Percentiles rank a stretch among this genome's conserved stretches.
Conservation (phyloP, 2,329 filamentous ascomycete species). For the Exophiala aquamarina region DNA sequence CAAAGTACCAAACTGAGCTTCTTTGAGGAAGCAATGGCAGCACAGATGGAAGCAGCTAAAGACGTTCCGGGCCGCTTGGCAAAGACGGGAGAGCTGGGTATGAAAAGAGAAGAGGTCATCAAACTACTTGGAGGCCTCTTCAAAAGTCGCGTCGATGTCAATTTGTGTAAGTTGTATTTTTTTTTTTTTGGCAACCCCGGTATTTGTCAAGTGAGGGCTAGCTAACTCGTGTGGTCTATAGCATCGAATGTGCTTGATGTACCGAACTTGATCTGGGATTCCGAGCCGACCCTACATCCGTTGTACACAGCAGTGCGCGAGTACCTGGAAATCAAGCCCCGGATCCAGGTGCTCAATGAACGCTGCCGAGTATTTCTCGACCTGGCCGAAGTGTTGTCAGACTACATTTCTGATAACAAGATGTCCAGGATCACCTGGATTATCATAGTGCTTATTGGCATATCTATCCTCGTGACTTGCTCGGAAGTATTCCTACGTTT, state of each 20-base stretch:
- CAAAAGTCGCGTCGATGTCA: conserved; percentile 93
- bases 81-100: conserved; percentile 83
- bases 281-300: conserved; percentile 89
- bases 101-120: conserved; percentile 89
- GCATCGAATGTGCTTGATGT: conserved; percentile 95
- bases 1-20: conserved; percentile 96
- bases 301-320: conserved; percentile 93
- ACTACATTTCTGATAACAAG: conserved; percentile 88
- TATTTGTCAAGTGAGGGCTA: conserved; percentile 4
- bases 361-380: conserved; percentile 95
- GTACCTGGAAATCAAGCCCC: conserved; percentile 94
- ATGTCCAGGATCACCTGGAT: conserved; percentile 95
- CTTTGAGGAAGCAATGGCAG: conserved; percentile 93
- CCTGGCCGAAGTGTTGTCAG: conserved; percentile 88
- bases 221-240: conserved; percentile 38
- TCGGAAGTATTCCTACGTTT: conserved; percentile 88
- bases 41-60: conserved; percentile 90
- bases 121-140: conserved; percentile 88
- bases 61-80: conserved; percentile 87
- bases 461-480: conserved; percentile 88
- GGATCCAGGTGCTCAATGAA: conserved; percentile 95
- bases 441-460: conserved; percentile 86
- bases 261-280: conserved; percentile 98
- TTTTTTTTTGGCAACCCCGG: too few species aligned
- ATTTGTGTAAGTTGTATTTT: conserved; percentile 91